Evolutionary conservation across 1,284 basidiomycete genomes (phyloP).

Genomic region (Apiotrichum laibachii): DNA sequence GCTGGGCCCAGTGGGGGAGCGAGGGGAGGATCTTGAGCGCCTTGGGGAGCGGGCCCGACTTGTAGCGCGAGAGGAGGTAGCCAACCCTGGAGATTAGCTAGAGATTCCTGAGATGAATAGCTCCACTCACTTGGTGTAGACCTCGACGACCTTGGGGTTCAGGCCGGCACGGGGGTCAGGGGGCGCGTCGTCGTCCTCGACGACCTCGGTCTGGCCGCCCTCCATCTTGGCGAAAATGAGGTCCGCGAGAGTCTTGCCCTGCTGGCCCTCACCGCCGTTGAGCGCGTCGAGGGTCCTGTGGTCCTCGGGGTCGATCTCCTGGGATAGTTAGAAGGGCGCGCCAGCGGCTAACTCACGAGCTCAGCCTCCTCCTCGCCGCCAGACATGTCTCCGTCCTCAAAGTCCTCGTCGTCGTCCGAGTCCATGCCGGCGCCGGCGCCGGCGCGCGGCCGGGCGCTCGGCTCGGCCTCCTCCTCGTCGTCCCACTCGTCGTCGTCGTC

Average conservation of each 20-base stretch:
- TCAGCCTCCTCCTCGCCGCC: conserved; percentile 57
- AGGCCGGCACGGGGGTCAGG: conserved; percentile 88
- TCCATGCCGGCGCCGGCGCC: conserved; percentile 15
- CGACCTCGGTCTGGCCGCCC: conserved; percentile 56
- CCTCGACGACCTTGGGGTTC: conserved; percentile 93
- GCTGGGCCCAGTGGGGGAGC: conserved; percentile 91
- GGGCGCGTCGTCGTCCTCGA: conserved; percentile 58
- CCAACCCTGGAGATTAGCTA: conserved; percentile 64
- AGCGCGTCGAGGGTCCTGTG: conserved; percentile 78
- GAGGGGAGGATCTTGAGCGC: conserved; percentile 98
- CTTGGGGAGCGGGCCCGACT: conserved; percentile 93
- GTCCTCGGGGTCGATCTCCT: conserved; percentile 89
- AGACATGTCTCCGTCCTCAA: conserved; percentile 45
- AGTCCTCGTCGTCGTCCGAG: conserved; percentile 43
- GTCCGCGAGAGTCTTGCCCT: conserved; percentile 85
- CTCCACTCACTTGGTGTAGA: conserved; percentile 78
- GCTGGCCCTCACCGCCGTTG: conserved; percentile 39
- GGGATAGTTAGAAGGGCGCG: conserved; percentile 7
- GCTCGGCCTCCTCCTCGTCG: conserved; percentile 50
- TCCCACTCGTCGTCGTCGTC: conserved; percentile 50
- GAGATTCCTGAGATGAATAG: neutral
- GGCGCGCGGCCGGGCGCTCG: conserved; percentile 14
- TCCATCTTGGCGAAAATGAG: conserved; percentile 90
- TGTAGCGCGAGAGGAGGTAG: conserved; percentile 81
- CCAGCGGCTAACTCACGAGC: conserved; percentile 45